A percentile compares a stretch with the other conserved stretches of the same genome.
phyloP scores from a whole-genome alignment of 768 basidiomycete genomes.

The Hericium alpestre region DNA sequence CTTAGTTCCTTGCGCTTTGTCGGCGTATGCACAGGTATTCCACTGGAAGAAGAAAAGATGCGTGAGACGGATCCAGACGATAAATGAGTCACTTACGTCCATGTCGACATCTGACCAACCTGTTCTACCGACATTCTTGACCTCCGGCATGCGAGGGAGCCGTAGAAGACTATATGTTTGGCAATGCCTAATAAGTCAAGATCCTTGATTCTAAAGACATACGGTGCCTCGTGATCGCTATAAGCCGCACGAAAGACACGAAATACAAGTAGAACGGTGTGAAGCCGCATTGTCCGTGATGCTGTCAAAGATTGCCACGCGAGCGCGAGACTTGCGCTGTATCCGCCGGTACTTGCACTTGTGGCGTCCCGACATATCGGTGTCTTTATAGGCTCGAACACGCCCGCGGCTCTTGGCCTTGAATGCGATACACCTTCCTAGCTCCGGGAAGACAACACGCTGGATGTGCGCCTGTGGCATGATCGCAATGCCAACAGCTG shows the following conservation, averaged over 20 bases:
- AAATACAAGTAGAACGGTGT: conserved; percentile 25
- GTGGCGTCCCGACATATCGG: too few species aligned
- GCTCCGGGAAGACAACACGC: too few species aligned
- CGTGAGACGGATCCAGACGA: background rate
- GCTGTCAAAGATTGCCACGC: too few species aligned
- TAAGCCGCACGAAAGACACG: conserved; percentile 93
- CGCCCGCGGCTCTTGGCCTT: too few species aligned
- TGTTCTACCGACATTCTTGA: conserved; percentile 49
- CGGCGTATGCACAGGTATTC: conserved; percentile 60
- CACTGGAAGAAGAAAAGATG: conserved; percentile 39
- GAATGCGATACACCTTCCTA: too few species aligned
- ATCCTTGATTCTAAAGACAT: conserved; percentile 87
- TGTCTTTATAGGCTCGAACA: too few species aligned
- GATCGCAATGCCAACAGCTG: too few species aligned
- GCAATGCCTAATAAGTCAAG: conserved; percentile 82
- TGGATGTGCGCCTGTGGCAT: too few species aligned
- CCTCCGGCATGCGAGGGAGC: conserved; percentile 90
- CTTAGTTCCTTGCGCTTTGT: conserved; percentile 65
- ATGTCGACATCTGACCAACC: conserved; percentile 45
- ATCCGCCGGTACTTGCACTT: too few species aligned
- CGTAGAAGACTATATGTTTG: conserved; percentile 73
- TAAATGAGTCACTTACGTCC: conserved; percentile 42
- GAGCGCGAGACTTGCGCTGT: too few species aligned
- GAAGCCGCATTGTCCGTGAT: too few species aligned
- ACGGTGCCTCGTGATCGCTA: conserved; percentile 95